Conservation (phyloP, 2,329 filamentous ascomycete species). For the Apiospora malaysiana region DNA sequence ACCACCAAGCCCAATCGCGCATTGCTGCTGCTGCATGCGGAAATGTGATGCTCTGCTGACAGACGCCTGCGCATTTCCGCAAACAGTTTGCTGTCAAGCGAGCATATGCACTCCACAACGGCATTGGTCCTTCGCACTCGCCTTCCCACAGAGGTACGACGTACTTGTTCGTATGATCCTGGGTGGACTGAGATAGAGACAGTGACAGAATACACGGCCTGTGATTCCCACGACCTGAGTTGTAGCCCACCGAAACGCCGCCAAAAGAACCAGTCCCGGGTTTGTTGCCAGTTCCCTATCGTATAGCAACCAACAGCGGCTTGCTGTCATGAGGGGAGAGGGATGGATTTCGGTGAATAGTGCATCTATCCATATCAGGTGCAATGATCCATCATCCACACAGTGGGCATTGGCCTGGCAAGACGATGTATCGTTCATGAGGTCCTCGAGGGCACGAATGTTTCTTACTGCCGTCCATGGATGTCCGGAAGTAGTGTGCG, state of each 20-base stretch:
- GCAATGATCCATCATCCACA: conserved; percentile 43
- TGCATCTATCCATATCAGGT: not conserved
- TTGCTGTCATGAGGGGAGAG: too few relatives aligned
- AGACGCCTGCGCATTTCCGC: not conserved
- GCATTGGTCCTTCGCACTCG: not conserved
- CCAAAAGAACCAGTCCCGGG: not conserved
- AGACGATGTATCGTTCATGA: conserved; percentile 76
- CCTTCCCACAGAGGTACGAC: not conserved
- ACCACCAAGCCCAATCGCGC: not conserved
- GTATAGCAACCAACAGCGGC: not conserved
- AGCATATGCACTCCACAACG: not conserved
- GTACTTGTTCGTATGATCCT: not conserved
- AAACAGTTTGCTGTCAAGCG: not conserved
- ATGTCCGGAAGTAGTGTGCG: conserved; percentile 73
- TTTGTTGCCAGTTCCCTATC: not conserved
- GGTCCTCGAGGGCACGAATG: conserved; percentile 66
- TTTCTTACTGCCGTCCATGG: conserved; percentile 68
- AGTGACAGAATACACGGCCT: not conserved
- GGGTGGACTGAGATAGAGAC: not conserved
- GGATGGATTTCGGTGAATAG: not conserved
- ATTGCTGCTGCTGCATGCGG: conserved; percentile 12
- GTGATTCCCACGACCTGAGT: not conserved
- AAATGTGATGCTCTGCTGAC: not conserved
- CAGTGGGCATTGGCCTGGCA: conserved; percentile 66
- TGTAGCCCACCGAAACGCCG: not conserved